phyloP scores from a whole-genome alignment of 305 asterid genomes.

The Solanum aculeatissimum region DNA sequence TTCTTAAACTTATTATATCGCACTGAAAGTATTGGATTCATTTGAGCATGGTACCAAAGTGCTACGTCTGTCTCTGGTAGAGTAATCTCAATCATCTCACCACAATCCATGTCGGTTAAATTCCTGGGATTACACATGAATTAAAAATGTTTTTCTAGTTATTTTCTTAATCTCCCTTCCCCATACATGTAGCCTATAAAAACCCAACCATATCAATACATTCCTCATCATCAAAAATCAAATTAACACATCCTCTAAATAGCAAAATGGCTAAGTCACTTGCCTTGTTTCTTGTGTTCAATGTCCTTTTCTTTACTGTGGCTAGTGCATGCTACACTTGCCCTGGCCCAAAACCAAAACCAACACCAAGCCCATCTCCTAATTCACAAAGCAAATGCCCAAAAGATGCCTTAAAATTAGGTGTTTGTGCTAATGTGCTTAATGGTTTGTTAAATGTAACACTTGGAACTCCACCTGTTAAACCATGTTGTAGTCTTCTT shows the following conservation, averaged over 20 bases:
- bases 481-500: slow-evolving; percentile 13
- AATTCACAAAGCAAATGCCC: slow-evolving; percentile 9
- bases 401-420: slow-evolving; percentile 12
- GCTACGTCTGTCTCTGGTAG: background rate
- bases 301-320: slow-evolving; percentile 7
- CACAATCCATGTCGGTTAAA: background rate
- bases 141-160: background rate
- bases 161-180: background rate
- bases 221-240: background rate
- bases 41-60: background rate
- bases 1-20: background rate
- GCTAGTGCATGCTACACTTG: slow-evolving; percentile 12
- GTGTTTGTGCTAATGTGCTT: slow-evolving; percentile 18
- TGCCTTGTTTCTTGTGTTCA: slow-evolving; percentile 9
- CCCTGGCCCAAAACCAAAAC: slow-evolving; percentile 14
- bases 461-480: slow-evolving; percentile 10
- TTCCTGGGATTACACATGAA: background rate
- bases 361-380: slow-evolving; percentile 1
- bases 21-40: background rate
- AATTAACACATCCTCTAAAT: background rate
- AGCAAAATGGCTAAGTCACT: slow-evolving; percentile 6
- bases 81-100: background rate
- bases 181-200: background rate
- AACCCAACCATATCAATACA: background rate
- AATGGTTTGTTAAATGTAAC: slow-evolving; percentile 6